A percentile compares a stretch with the other conserved stretches of the same genome.
phyloP scores from a whole-genome alignment of 2,329 filamentous ascomycete genomes.

The Penicillium verrucosum region DNA sequence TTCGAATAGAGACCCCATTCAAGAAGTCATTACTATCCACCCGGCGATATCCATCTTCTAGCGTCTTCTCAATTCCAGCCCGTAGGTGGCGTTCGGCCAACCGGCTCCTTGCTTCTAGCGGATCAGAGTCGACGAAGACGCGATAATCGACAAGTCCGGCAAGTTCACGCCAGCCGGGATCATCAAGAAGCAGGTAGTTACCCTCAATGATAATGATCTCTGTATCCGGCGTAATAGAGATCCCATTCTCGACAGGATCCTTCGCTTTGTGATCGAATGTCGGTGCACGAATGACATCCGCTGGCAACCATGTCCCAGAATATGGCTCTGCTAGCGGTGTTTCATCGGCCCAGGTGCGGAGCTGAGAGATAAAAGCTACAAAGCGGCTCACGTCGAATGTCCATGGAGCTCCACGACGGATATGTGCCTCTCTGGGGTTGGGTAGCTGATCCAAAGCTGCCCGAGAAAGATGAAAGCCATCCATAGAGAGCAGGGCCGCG shows the following conservation, averaged over 20 bases:
- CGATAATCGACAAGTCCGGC: slow-evolving; percentile 39
- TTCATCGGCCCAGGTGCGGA: slow-evolving; percentile 28
- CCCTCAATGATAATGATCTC: slow-evolving; percentile 22
- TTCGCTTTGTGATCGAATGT: slow-evolving; percentile 37
- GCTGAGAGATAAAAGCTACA: slow-evolving; percentile 24
- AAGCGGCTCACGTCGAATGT: slow-evolving; percentile 36
- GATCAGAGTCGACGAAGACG: slow-evolving; percentile 43
- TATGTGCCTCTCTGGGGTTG: slow-evolving; percentile 33
- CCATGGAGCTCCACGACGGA: slow-evolving; percentile 38
- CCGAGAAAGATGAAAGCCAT: slow-evolving; percentile 39
- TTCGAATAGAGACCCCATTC: slow-evolving; percentile 33
- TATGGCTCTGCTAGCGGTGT: slow-evolving; percentile 3
- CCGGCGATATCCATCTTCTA: slow-evolving; percentile 35
- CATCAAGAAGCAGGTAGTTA: slow-evolving; percentile 27
- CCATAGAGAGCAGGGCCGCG: slow-evolving; percentile 34
- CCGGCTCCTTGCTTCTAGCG: slow-evolving; percentile 35
- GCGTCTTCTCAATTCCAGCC: slow-evolving; percentile 41
- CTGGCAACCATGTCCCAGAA: slow-evolving; percentile 4
- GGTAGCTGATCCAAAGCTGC: slow-evolving; percentile 31
- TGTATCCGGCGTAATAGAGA: slow-evolving; percentile 23
- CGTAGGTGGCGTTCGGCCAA: slow-evolving; percentile 41
- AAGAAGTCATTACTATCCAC: slow-evolving; percentile 41
- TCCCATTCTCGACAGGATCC: slow-evolving; percentile 32
- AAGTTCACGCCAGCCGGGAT: slow-evolving; percentile 35
- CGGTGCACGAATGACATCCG: slow-evolving; percentile 27